Conservation (phyloP, 164 flowering plant genomes). For the Vitis amurensis region DNA sequence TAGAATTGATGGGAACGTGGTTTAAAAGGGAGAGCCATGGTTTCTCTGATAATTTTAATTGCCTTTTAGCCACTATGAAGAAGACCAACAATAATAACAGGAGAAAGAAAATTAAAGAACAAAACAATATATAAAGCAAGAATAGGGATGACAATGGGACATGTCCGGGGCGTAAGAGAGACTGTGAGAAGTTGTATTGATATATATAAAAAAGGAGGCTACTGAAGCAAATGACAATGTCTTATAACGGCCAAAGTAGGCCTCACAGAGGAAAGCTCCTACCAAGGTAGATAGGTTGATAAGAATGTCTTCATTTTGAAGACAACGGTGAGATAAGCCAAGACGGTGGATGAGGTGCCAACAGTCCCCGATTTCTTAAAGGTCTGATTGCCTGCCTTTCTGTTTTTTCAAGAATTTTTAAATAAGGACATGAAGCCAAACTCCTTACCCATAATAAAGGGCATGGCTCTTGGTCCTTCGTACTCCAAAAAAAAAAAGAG, state of each 20-base stretch:
- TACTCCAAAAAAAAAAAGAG: constrained; percentile 10
- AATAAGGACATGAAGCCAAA: background rate
- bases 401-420: background rate
- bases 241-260: constrained; percentile 60
- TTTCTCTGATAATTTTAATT: constrained; percentile 16
- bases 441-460: constrained; percentile 33
- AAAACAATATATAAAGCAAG: too few relatives aligned
- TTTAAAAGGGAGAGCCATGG: constrained; percentile 18
- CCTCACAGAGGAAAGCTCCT: constrained; percentile 74
- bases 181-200: too few relatives aligned
- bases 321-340: constrained; percentile 51
- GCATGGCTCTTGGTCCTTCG: constrained; percentile 37
- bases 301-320: constrained; percentile 56
- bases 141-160: too few relatives aligned
- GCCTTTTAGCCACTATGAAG: constrained; percentile 9
- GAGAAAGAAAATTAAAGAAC: too few relatives aligned
- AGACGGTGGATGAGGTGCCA: constrained; percentile 56
- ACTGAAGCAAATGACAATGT: constrained; percentile 55
- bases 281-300: constrained; percentile 49
- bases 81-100: background rate
- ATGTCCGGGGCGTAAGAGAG: too few relatives aligned
- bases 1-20: constrained; percentile 16
- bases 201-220: constrained; percentile 67
- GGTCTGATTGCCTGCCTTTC: constrained; percentile 67
- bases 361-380: constrained; percentile 75